Conservation (phyloP, 2,329 filamentous ascomycete species). For the Ophiostoma perfectum region DNA sequence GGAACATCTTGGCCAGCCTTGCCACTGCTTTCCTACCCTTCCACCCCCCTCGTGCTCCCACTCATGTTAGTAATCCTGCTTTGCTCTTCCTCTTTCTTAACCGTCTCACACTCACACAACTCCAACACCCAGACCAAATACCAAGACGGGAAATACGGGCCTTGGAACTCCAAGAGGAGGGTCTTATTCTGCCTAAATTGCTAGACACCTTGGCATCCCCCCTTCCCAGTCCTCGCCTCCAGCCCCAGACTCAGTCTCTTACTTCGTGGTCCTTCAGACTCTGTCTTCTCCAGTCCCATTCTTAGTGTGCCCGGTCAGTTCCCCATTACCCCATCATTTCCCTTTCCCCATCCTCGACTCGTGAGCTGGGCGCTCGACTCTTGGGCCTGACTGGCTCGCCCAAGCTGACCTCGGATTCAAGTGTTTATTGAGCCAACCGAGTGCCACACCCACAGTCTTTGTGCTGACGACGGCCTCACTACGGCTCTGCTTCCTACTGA, state of each 20-base stretch:
- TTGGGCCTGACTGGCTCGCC: not conserved
- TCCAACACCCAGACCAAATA: not conserved
- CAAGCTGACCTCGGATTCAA: not conserved
- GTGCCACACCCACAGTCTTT: not conserved
- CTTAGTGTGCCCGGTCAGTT: not conserved
- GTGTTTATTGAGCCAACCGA: slow-evolving; percentile 4
- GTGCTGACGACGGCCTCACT: not conserved
- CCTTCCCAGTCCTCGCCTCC: not conserved
- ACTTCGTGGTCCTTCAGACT: not conserved
- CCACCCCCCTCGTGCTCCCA: not conserved
- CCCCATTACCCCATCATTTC: not conserved
- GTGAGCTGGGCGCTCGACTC: not conserved
- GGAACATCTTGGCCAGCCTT: slow-evolving; percentile 2
- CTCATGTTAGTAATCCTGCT: too few species aligned
- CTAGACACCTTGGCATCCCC: not conserved
- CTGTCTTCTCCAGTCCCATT: not conserved
- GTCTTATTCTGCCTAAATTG: slow-evolving; percentile 3
- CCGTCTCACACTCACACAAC: not conserved
- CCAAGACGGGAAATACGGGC: slow-evolving; percentile 8
- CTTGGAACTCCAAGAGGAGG: not conserved
- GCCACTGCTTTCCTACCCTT: not conserved
- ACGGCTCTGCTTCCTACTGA: not conserved
- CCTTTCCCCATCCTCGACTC: not conserved
- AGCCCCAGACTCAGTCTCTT: not conserved
- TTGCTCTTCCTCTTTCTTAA: not conserved